Conservation (phyloP, 2,329 filamentous ascomycete genomes). For the Colletotrichum chlorophyti region DNA sequence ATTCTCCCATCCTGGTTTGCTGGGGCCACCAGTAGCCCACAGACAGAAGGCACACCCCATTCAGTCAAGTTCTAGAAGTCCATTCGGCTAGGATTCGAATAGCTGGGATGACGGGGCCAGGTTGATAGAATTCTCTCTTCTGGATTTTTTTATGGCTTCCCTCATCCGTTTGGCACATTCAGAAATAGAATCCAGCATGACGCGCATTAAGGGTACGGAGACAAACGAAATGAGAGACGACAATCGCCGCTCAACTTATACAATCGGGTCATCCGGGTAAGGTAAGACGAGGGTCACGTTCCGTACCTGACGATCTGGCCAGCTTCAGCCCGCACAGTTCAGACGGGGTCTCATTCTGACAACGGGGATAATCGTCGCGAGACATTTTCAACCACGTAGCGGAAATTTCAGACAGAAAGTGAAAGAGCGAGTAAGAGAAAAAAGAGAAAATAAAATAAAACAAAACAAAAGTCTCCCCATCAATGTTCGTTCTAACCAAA, state of each 20-base stretch:
- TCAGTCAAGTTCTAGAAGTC: slow-evolving; percentile 13
- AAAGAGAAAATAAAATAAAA: slow-evolving; percentile 2
- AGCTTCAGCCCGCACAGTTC: slow-evolving; percentile 12
- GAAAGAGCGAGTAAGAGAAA: neutral
- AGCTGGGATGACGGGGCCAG: slow-evolving; percentile 10
- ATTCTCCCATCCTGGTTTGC: too few species aligned
- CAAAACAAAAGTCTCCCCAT: neutral
- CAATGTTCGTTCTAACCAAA: too few species aligned
- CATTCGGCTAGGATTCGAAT: slow-evolving; percentile 1
- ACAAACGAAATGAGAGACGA: slow-evolving; percentile 5
- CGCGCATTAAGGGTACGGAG: slow-evolving; percentile 3
- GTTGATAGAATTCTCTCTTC: neutral
- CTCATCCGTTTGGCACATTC: too few species aligned
- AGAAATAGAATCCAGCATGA: slow-evolving; percentile 1
- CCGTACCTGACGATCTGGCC: slow-evolving; percentile 29
- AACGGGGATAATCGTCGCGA: slow-evolving; percentile 20
- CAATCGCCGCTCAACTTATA: slow-evolving; percentile 18
- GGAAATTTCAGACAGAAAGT: neutral
- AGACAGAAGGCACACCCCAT: too few species aligned
- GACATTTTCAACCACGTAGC: slow-evolving; percentile 11
- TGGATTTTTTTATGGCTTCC: too few species aligned
- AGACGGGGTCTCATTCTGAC: slow-evolving; percentile 15
- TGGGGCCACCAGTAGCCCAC: too few species aligned
- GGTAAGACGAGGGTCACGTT: slow-evolving; percentile 22
- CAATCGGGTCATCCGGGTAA: slow-evolving; percentile 16